A percentile compares a stretch with the other conserved stretches of the same genome.
Evolutionary conservation across 768 basidiomycete species (phyloP).

Genomic region (Termitomyces bulborhizus): DNA sequence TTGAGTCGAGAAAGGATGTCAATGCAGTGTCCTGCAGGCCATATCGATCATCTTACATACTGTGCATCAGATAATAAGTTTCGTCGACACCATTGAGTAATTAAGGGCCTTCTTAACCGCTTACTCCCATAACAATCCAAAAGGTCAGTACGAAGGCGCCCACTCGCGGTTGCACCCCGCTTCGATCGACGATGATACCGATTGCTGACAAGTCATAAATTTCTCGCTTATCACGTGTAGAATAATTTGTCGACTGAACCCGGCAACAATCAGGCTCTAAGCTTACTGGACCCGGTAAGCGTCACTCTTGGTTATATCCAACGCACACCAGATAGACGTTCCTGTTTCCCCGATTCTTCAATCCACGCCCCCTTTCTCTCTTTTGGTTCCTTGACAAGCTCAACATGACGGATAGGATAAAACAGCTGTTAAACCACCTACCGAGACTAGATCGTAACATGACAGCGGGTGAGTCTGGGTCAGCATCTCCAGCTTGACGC

Average conservation of each 20-base stretch:
- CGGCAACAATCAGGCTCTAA: conserved; percentile 8
- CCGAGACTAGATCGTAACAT: conserved; percentile 29
- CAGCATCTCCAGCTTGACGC: not conserved
- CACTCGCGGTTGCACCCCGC: too few species aligned
- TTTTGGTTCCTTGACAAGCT: conserved; percentile 7
- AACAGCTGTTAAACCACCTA: conserved; percentile 55
- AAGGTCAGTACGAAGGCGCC: not conserved
- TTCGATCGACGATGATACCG: not conserved
- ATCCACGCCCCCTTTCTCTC: not conserved
- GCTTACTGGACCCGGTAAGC: conserved; percentile 4
- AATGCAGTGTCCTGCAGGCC: not conserved
- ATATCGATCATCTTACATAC: not conserved
- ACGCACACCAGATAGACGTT: not conserved
- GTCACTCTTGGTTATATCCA: not conserved
- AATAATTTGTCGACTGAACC: not conserved
- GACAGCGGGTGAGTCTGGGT: conserved; percentile 43
- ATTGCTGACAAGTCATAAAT: not conserved
- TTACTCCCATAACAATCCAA: not conserved
- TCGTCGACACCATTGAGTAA: not conserved
- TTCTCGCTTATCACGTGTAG: conserved; percentile 13
- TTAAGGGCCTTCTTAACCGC: not conserved
- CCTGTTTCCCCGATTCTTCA: not conserved
- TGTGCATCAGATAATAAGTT: not conserved
- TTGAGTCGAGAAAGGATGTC: not conserved
- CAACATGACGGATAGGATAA: conserved; percentile 51